Conservation (phyloP, 345 rosid species). For the Euphorbia tirucalli region DNA sequence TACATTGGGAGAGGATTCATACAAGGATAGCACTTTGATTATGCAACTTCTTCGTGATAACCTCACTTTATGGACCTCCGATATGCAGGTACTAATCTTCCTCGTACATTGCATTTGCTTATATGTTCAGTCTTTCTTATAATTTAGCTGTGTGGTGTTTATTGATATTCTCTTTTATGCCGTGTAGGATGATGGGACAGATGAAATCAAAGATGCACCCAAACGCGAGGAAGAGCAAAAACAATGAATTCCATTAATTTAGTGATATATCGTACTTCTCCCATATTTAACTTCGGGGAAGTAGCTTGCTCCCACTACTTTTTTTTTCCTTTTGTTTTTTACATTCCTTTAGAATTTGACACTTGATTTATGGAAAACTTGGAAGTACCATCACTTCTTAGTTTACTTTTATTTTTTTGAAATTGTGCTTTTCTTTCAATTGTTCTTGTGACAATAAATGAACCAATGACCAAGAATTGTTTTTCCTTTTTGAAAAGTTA, state of each 20-base stretch:
- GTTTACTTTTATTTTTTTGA: conserved; percentile 17
- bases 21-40: conserved; percentile 39
- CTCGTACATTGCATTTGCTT: background rate
- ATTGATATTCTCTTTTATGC: conserved; percentile 14
- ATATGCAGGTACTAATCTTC: conserved; percentile 46
- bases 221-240: conserved; percentile 40
- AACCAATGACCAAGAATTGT: conserved; percentile 20
- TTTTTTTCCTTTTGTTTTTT: background rate
- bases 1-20: conserved; percentile 38
- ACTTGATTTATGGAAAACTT: conserved; percentile 10
- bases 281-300: conserved; percentile 32
- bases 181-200: conserved; percentile 43
- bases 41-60: conserved; percentile 42
- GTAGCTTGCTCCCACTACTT: conserved; percentile 29
- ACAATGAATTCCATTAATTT: conserved; percentile 29
- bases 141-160: background rate
- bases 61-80: conserved; percentile 53
- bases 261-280: conserved; percentile 23
- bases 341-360: conserved; percentile 15
- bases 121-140: background rate
- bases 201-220: conserved; percentile 46
- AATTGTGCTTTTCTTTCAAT: conserved; percentile 9
- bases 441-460: conserved; percentile 27
- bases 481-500: background rate
- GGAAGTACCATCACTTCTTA: conserved; percentile 17